Conservation (phyloP, 1,284 basidiomycete genomes). For the Cryptococcus jaspeensis region DNA sequence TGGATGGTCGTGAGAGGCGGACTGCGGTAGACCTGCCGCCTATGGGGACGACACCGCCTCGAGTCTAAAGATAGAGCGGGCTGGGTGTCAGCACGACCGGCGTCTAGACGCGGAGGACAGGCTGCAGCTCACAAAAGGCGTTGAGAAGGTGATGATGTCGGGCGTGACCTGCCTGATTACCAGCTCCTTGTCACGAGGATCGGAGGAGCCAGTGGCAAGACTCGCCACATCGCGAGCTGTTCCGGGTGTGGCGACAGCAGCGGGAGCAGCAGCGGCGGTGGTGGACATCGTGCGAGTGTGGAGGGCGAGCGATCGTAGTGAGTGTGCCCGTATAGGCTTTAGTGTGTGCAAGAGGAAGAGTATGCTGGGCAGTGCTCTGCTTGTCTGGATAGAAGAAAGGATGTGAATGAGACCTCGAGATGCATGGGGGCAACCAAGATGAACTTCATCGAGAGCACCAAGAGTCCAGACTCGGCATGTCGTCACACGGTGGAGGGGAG, state of each 20-base stretch:
- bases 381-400: too few species aligned
- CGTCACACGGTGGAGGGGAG: too few species aligned
- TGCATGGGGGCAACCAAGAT: too few species aligned
- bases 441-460: too few species aligned
- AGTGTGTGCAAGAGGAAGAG: neutral
- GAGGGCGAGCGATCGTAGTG: neutral
- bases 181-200: conserved; percentile 33
- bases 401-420: too few species aligned
- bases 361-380: too few species aligned
- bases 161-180: conserved; percentile 48
- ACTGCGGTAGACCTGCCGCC: conserved; percentile 83
- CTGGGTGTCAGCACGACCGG: neutral
- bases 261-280: neutral
- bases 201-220: conserved; percentile 21
- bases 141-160: conserved; percentile 49
- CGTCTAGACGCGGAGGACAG: neutral
- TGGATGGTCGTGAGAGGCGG: conserved; percentile 58
- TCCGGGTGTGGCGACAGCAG: neutral
- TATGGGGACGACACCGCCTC: conserved; percentile 67
- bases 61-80: conserved; percentile 39
- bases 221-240: conserved; percentile 1
- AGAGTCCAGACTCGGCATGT: too few species aligned
- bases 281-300: conserved; percentile 5
- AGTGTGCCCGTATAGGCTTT: neutral
- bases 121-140: conserved; percentile 42